Evolutionary conservation across 2,329 filamentous ascomycete species (phyloP), one percentile per base, ranked within the genome.

Genomic region (Aspergillus sp.): DNA sequence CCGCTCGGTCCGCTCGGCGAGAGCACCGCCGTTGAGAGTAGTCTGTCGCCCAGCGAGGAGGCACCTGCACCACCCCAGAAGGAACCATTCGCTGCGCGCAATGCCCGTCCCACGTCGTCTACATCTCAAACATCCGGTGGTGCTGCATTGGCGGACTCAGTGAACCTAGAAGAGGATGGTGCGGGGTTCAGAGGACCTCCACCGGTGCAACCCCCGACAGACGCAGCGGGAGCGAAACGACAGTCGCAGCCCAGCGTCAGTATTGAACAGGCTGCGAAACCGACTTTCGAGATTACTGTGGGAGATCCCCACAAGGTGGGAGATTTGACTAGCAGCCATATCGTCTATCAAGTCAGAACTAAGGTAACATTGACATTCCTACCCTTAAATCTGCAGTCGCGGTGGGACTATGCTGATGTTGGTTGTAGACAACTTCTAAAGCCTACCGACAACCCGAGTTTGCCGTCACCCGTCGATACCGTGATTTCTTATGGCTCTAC

Each of bases 301-400:
- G 93, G 93, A 45, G 93, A 98, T 69, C 93, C 93, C 43, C 90
- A 96, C 70, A 98, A 97, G 73, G 91, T 98, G 54, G 93, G 93
- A 47, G 93, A 97, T 68, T 69, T 97, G 65, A 96, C 93, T 7
- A 95, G 88, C 67, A 95, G 90, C 51, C 93, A 98, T 67, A 98
- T 95, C 52, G 93, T 97, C 38, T 98, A 98, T 70, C 89, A 89
- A 58, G 93, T 98, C 52, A 81, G 87, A 59, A 98, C 93, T 46
- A 93, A 86, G 82, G 88, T 93, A 76, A 48, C 65, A 46, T 55
- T 27, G 26, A 38, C 32, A 13, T n/a, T 5, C 10, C n/a, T 28
- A 12, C 30, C 6, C 33, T 39, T 37, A 26, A 11, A 30, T 33
- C 13, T 33, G 19, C 19, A 19, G 26, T 36, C 27, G 9, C 11